phyloP scores from a whole-genome alignment of 139 green algal genomes.

The Tetraselmis striata region DNA sequence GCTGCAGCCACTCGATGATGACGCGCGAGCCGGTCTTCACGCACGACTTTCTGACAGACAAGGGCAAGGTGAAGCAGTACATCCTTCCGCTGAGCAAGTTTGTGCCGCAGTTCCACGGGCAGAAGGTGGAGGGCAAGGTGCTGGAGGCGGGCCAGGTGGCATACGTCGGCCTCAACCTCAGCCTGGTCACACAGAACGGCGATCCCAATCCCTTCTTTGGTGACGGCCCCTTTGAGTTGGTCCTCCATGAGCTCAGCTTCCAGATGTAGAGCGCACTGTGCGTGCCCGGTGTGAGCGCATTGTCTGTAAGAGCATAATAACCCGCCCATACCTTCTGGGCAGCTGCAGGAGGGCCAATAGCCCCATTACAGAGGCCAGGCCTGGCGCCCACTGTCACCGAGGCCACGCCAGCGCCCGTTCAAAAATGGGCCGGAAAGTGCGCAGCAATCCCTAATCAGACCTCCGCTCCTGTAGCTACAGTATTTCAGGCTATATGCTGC shows the following conservation, averaged over 20 bases:
- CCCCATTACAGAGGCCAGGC: no score
- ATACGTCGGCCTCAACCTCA: neutral
- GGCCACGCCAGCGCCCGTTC: no score
- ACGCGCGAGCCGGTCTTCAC: slow-evolving; percentile 1
- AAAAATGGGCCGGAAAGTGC: no score
- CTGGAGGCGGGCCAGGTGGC: neutral
- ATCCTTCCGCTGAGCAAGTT: neutral
- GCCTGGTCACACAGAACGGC: neutral
- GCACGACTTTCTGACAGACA: neutral
- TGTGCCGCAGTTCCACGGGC: neutral
- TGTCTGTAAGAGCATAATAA: no score
- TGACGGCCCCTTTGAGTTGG: neutral
- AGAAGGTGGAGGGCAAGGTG: neutral
- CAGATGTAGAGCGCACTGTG: no score
- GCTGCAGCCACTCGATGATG: neutral
- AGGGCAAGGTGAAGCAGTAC: neutral
- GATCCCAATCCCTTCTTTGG: neutral
- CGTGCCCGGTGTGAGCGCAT: no score
- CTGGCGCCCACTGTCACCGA: no score
- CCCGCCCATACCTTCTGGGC: no score
- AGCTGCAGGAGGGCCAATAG: no score
- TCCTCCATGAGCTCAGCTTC: neutral
- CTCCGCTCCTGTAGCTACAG: no score
- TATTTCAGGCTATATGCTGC: no score
- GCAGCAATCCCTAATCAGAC: no score